phyloP scores from a whole-genome alignment of 352 stramenopile species.

The Saprolegnia diclina region DNA sequence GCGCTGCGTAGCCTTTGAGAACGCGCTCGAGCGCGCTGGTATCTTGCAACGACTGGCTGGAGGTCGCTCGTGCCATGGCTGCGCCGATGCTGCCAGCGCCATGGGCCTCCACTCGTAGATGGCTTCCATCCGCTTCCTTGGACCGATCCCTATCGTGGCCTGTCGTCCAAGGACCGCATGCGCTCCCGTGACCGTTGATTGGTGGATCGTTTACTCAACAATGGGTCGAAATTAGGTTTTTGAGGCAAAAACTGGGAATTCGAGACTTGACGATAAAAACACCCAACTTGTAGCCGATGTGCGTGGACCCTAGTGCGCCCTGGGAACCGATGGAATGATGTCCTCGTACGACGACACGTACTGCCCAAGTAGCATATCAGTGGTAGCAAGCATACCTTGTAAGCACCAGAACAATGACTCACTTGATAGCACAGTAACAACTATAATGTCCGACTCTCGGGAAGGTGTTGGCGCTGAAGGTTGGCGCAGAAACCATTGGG shows the following conservation, averaged over 20 bases:
- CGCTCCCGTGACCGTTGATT: constrained; percentile 4
- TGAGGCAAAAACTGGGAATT: neutral
- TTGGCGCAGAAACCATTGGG: too few species aligned
- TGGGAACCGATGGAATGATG: too few species aligned
- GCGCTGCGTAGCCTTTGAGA: neutral
- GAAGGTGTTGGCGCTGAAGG: too few species aligned
- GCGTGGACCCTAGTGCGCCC: neutral
- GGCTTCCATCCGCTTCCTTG: too few species aligned
- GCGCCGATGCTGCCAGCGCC: neutral
- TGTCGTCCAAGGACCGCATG: constrained; percentile 1
- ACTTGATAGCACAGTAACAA: too few species aligned
- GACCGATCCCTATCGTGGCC: neutral
- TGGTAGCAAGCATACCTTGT: too few species aligned
- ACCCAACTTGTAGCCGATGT: constrained; percentile 5
- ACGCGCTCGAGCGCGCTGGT: neutral
- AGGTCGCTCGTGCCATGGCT: neutral
- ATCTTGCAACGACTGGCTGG: neutral
- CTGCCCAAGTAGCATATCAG: too few species aligned
- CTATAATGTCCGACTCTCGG: too few species aligned
- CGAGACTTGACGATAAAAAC: neutral
- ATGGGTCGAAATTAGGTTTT: neutral
- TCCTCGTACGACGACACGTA: too few species aligned
- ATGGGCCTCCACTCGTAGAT: neutral
- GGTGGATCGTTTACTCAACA: constrained; percentile 18
- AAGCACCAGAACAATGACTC: too few species aligned